phyloP scores from a whole-genome alignment of 176 grass and related monocot genomes.

The Rhynchospora pubera region DNA sequence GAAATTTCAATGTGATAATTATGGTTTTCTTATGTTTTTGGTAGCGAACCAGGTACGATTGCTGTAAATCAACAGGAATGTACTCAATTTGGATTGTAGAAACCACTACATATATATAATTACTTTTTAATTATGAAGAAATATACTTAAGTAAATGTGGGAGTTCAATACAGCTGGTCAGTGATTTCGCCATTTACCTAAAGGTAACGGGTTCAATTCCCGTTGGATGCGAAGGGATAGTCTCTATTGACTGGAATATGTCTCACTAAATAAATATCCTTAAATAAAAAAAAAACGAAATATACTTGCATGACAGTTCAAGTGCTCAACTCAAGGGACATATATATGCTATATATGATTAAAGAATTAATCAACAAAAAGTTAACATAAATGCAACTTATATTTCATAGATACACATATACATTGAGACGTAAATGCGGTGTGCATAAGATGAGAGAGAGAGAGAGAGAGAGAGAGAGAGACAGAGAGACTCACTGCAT shows the following conservation, averaged over 20 bases:
- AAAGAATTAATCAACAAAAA: background rate
- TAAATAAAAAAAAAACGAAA: too few relatives aligned
- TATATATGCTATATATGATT: background rate
- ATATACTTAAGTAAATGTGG: background rate
- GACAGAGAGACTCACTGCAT: conserved; percentile 51
- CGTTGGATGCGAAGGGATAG: too few relatives aligned
- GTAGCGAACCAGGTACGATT: background rate
- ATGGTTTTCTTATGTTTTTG: background rate
- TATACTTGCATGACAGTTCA: background rate
- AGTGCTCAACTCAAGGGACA: background rate
- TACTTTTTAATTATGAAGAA: background rate
- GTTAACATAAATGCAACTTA: background rate
- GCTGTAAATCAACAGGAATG: background rate
- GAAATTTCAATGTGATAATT: background rate
- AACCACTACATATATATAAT: background rate
- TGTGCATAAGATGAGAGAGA: background rate
- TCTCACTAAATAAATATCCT: too few relatives aligned
- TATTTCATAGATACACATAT: background rate
- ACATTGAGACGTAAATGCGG: background rate
- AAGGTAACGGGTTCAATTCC: too few relatives aligned
- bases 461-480: too few relatives aligned
- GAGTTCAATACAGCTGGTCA: too few relatives aligned
- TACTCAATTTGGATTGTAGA: background rate
- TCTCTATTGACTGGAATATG: too few relatives aligned
- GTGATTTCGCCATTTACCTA: too few relatives aligned